Base-by-base conservation (phyloP, 139 green algal species). In the Chlorella sorokiniana region DNA sequence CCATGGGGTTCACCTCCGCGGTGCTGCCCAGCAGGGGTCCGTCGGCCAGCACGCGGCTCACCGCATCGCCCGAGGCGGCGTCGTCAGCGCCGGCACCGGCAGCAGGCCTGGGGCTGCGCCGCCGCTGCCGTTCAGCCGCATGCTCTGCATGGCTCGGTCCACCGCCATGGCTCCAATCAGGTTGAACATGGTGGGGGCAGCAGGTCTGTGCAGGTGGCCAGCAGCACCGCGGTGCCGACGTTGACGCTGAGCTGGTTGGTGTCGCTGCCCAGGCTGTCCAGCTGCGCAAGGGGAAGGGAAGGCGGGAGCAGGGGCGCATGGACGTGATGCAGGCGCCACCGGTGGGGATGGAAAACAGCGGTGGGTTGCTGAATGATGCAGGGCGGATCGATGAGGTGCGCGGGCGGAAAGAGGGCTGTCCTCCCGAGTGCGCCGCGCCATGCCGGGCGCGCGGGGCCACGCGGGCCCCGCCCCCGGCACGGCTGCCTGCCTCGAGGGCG, bases 161-260 rank as follows among this genome's bases (percentile, higher is more conserved):
- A 81, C 14, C 1, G 72, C 44, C 14, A 81, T 65, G 0, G 69
- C 81, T 4, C 81, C 81, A 18, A 86, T n/a, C n/a, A 86, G 67
- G 71, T 82, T 82, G 1, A 72, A 71, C 25, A 86, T 59, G 1
- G 69, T 86, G 64, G 81, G 81, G 59, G 62, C 56, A 22, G 40
- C 35, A 86, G 51, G 48, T 69, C 73, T 2, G 41, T 35, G 4
- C 41, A 79, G 41, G 54, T 77, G 1, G 40, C 69, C 1, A 80
- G 11, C 18, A 86, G 65, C 35, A 79, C 70, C 0, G 37, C 59
- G 52, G 16, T 67, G 52, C 81, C 81, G 7, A 80, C 59, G 27
- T 29, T 44, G n/a, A 85, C 7, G 3, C 51, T 63, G 27, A 76
- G 68, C 59, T 76, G 79, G 27, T 79, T 61, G 68, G 67, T 51